Conservation (phyloP, 108 stramenopile genomes). For the Seminavis robusta region DNA sequence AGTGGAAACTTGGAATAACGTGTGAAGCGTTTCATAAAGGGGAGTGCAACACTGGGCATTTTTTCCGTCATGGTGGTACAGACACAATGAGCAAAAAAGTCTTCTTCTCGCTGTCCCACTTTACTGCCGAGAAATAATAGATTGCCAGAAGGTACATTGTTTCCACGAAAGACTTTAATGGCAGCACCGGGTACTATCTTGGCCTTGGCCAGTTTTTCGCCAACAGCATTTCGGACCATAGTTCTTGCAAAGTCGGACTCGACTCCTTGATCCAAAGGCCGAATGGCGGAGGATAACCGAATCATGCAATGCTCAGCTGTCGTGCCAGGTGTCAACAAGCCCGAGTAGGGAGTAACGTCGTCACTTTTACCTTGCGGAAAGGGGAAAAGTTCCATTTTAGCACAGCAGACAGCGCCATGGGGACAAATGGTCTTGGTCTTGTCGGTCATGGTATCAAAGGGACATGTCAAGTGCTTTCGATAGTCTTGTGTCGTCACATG, state of each 20-base stretch:
- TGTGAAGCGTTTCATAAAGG: conserved; percentile 15
- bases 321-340: conserved; percentile 20
- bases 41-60: conserved; percentile 17
- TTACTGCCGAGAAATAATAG: conserved; percentile 31
- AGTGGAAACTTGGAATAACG: conserved; percentile 21
- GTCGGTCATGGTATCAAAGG: conserved; percentile 5
- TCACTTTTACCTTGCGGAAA: conserved; percentile 2
- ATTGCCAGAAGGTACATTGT: conserved; percentile 17
- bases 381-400: conserved; percentile 20
- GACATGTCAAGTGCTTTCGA: conserved; percentile 21
- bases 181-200: conserved; percentile 22
- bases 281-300: conserved; percentile 29
- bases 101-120: conserved; percentile 27
- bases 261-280: conserved; percentile 10
- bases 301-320: conserved; percentile 21
- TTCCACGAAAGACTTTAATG: conserved; percentile 23
- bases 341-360: conserved; percentile 10
- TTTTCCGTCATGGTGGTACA: conserved; percentile 26
- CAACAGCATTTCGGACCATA: conserved; percentile 9
- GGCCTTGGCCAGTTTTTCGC: conserved; percentile 15
- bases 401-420: conserved; percentile 20
- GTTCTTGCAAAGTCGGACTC: not conserved
- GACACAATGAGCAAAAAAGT: conserved; percentile 36
- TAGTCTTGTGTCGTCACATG: conserved; percentile 16
- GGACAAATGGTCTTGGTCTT: conserved; percentile 17